A percentile compares a stretch with the other conserved stretches of the same genome.
Evolutionary conservation across 768 basidiomycete genomes (phyloP).

Genomic region (Cystofilobasidium macerans): DNA sequence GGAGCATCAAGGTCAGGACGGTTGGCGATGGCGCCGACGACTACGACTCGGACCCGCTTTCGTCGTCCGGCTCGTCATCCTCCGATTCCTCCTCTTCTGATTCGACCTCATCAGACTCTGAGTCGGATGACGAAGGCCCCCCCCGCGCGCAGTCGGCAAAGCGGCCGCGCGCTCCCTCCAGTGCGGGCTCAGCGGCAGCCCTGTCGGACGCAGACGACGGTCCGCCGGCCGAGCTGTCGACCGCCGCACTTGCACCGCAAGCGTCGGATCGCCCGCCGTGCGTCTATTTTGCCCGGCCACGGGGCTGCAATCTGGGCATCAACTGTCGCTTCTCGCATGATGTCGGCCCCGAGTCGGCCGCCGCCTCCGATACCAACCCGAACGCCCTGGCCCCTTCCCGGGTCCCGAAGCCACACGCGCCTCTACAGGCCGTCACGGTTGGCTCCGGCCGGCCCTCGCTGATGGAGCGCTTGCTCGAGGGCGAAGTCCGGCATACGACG

Average conservation of each 20-base stretch:
- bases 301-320: constrained; percentile 21
- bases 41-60: constrained; percentile 32
- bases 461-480: constrained; percentile 62
- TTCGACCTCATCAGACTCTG: not conserved
- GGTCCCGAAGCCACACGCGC: not conserved
- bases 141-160: not conserved
- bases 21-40: constrained; percentile 23
- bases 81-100: not conserved
- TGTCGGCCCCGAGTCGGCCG: not conserved
- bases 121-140: not conserved
- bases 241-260: not conserved
- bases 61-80: constrained; percentile 3
- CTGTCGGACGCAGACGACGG: constrained; percentile 11
- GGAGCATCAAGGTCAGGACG: not conserved
- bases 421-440: not conserved
- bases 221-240: not conserved
- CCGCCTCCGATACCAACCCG: not conserved
- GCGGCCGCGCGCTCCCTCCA: not conserved
- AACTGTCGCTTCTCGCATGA: constrained; percentile 2
- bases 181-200: constrained; percentile 5
- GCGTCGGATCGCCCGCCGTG: not conserved
- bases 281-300: constrained; percentile 10
- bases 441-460: not conserved
- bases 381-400: not conserved
- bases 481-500: constrained; percentile 75